Evolutionary conservation across 257 asterid genomes (phyloP).

Genomic region (Paraleonurus japonicus): DNA sequence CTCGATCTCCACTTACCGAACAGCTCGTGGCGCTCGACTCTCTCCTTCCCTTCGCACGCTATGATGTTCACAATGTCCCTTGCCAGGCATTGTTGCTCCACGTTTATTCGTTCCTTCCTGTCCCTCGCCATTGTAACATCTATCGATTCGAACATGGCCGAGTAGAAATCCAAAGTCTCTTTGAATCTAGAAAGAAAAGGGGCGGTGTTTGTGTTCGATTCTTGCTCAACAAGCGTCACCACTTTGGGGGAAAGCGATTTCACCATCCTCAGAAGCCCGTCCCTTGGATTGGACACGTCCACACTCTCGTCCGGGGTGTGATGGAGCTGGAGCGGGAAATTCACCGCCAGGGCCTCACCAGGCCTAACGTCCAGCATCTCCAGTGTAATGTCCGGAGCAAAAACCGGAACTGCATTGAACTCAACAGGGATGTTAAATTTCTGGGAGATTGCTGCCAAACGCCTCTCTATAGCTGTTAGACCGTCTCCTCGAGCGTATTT

Average conservation of each 20-base stretch:
- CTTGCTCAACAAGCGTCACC: constrained; percentile 87
- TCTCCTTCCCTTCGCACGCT: constrained; percentile 90
- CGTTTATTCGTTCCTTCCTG: constrained; percentile 75
- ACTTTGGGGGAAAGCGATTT: constrained; percentile 69
- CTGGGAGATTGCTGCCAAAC: constrained; percentile 59
- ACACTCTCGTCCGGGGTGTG: constrained; percentile 95
- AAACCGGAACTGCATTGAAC: constrained; percentile 79
- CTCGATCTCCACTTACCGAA: constrained; percentile 86
- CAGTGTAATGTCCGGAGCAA: constrained; percentile 54
- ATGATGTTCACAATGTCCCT: constrained; percentile 88
- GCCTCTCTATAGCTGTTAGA: constrained; percentile 46
- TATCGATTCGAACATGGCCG: constrained; percentile 82
- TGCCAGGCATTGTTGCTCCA: constrained; percentile 88
- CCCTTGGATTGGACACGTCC: constrained; percentile 80
- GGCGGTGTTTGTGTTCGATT: constrained; percentile 85
- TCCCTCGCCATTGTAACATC: constrained; percentile 73
- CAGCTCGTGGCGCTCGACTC: constrained; percentile 89
- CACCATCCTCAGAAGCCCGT: constrained; percentile 75
- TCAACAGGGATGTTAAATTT: constrained; percentile 72
- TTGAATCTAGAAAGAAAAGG: constrained; percentile 67
- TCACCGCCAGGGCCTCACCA: constrained; percentile 82
- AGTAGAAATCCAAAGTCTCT: constrained; percentile 73
- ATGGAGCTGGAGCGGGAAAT: constrained; percentile 86
- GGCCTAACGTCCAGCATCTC: constrained; percentile 74
- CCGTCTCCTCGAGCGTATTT: constrained; percentile 82